Conservation (phyloP, 2,329 filamentous ascomycete genomes). For the Bipolaris sorokiniana region DNA sequence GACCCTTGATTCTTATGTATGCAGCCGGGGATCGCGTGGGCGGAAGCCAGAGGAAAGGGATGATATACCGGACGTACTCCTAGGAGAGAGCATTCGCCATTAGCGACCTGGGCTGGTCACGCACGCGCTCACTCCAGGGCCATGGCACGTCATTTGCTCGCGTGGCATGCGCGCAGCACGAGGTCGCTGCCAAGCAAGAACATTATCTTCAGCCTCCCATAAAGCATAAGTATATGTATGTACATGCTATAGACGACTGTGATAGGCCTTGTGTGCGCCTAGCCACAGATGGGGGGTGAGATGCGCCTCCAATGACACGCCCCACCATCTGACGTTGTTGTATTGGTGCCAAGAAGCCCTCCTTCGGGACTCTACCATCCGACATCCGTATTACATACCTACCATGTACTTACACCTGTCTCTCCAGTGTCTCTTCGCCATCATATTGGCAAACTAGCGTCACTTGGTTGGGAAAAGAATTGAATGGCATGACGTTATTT, state of each 20-base stretch:
- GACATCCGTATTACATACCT: not conserved
- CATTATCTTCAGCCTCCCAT: not conserved
- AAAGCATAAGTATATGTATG: not conserved
- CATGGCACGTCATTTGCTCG: conserved; percentile 17
- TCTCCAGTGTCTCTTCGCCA: too few relatives aligned
- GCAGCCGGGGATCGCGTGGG: not conserved
- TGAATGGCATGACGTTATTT: too few relatives aligned
- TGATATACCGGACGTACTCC: not conserved
- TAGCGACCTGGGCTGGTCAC: conserved; percentile 8
- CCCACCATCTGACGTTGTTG: not conserved
- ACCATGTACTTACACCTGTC: not conserved
- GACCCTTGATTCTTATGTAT: conserved; percentile 2
- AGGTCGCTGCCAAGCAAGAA: conserved; percentile 3
- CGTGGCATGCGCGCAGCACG: conserved; percentile 17
- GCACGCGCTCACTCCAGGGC: conserved; percentile 16
- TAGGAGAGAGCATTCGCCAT: not conserved
- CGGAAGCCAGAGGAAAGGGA: conserved; percentile 8
- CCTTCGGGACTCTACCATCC: conserved; percentile 3
- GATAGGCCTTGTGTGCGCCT: not conserved
- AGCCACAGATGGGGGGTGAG: not conserved
- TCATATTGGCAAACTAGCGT: too few relatives aligned
- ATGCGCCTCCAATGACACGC: not conserved
- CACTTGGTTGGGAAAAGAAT: too few relatives aligned
- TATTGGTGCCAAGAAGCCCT: conserved; percentile 1
- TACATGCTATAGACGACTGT: not conserved